phyloP scores from a whole-genome alignment of 345 rosid genomes.

The Murraya paniculata region DNA sequence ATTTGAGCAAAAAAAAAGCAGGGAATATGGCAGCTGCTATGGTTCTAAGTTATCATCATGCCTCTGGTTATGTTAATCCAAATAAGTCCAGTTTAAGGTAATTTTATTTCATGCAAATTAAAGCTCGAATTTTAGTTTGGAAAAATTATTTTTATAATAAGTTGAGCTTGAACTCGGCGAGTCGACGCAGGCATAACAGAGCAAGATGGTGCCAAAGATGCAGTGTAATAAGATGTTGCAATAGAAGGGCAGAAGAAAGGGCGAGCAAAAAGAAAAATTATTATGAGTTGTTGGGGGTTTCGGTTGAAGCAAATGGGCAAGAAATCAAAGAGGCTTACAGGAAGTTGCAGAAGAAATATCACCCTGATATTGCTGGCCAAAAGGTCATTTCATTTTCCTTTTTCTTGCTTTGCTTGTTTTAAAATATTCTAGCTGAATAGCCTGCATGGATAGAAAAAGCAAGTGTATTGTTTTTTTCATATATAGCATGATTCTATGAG shows the following conservation, averaged over 20 bases:
- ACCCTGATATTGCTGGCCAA: slow-evolving; percentile 64
- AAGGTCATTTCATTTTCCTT: slow-evolving; percentile 28
- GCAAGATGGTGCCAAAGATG: slow-evolving; percentile 25
- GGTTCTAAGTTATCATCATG: slow-evolving; percentile 12
- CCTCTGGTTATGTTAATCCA: slow-evolving; percentile 18
- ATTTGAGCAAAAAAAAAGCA: not conserved
- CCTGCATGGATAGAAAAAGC: not conserved
- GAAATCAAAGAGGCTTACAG: slow-evolving; percentile 58
- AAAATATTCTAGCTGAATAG: not conserved
- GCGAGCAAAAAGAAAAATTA: slow-evolving; percentile 33
- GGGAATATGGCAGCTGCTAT: slow-evolving; percentile 11
- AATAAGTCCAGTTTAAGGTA: slow-evolving; percentile 25
- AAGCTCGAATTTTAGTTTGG: not conserved
- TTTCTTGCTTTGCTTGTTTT: not conserved
- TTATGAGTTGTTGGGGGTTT: slow-evolving; percentile 55
- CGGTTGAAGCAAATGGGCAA: slow-evolving; percentile 36
- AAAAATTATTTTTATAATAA: not conserved
- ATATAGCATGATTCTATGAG: too few relatives aligned
- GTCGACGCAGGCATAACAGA: not conserved
- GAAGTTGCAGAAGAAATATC: slow-evolving; percentile 60
- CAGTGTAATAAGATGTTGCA: slow-evolving; percentile 31
- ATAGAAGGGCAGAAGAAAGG: slow-evolving; percentile 14
- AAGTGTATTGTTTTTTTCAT: too few relatives aligned
- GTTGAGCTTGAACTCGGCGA: not conserved
- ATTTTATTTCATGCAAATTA: not conserved